Base-by-base conservation (phyloP, 306 rosid genomes). In the Trichosanthes truncata region DNA sequence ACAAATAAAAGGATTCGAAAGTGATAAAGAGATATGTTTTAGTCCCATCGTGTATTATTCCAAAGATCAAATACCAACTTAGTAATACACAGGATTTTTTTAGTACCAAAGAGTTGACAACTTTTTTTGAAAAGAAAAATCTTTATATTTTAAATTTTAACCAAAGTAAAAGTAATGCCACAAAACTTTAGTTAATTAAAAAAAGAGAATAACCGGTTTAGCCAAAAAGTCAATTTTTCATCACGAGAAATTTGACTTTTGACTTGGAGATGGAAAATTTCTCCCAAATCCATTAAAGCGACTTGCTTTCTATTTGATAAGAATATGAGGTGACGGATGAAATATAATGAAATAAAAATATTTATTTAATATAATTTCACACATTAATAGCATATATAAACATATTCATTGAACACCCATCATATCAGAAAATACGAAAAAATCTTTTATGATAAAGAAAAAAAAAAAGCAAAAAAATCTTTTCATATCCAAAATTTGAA, bases 11-110 rank as follows among this genome's bases (percentile, higher is more conserved):
- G 52, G 52, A 68, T 68, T 68, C 41, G 53, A 68, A 68, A 33
- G 52, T 41, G 33, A 41, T 9, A 17, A 41, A 38, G 49, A 66
- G 31, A 68, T 41, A 53, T 40, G 20, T 68, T 68, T 68, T 41
- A 68, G 75, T 41, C 75, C 53, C 75, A 68, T 68, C 75, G n/a
- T 17, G 15, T 48, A 74, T 74, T 74, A 26, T 74, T 74, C 40
- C 59, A 31, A 73, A 73, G 13, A 73, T 68, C 31, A 68, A 36
- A 65, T 18, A 17, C 46, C 71, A 66, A n/a, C 53, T 68, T 68
- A 21, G 33, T 41, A 65, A 33, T 17, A 73, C 78, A 73, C 78
- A 25, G 60, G 38, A 23, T 73, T 26, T 51, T 20, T 45, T 74
- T 49, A 25, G 25, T 74, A 23, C 43, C 13, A 31, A 76, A 53